Percentiles rank a stretch among this genome's conserved stretches.
Conservation (phyloP, 345 rosid species). For the Hevea brasiliensis region DNA sequence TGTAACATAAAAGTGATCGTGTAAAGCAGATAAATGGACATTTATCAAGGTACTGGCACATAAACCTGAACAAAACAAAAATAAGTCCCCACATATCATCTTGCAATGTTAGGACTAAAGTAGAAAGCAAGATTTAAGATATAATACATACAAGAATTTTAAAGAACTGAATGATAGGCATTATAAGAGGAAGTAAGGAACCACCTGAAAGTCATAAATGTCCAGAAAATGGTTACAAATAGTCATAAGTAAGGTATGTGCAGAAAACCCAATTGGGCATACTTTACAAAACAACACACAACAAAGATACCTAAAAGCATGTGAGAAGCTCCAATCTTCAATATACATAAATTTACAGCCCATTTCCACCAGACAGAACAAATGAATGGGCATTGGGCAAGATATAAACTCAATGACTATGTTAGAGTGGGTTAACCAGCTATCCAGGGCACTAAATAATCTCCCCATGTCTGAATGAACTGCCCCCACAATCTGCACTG, state of each 20-base stretch:
- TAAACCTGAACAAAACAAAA: not conserved
- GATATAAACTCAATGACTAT: conserved; percentile 38
- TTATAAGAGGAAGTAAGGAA: conserved; percentile 26
- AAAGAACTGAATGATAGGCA: conserved; percentile 16
- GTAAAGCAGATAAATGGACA: not conserved
- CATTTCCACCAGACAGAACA: conserved; percentile 33
- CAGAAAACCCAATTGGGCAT: conserved; percentile 44
- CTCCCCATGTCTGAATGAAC: conserved; percentile 80
- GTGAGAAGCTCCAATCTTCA: conserved; percentile 40
- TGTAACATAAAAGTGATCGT: not conserved
- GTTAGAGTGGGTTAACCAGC: conserved; percentile 44
- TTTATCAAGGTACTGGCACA: too few species aligned
- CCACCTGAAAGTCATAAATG: conserved; percentile 24
- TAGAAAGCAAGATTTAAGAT: not conserved
- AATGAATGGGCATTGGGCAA: conserved; percentile 37
- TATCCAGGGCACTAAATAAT: conserved; percentile 50
- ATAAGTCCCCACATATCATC: not conserved
- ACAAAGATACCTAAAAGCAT: conserved; percentile 39
- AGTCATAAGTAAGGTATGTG: conserved; percentile 42
- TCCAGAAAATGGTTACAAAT: conserved; percentile 34
- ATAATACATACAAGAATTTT: conserved; percentile 15
- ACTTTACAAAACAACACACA: conserved; percentile 48
- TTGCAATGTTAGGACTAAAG: not conserved
- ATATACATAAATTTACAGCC: conserved; percentile 60
- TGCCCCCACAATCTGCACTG: conserved; percentile 77